A percentile compares a stretch with the other conserved stretches of the same genome.
Conservation (phyloP, 805 yeast species). For the Saccharomycopsis fibuligera region DNA sequence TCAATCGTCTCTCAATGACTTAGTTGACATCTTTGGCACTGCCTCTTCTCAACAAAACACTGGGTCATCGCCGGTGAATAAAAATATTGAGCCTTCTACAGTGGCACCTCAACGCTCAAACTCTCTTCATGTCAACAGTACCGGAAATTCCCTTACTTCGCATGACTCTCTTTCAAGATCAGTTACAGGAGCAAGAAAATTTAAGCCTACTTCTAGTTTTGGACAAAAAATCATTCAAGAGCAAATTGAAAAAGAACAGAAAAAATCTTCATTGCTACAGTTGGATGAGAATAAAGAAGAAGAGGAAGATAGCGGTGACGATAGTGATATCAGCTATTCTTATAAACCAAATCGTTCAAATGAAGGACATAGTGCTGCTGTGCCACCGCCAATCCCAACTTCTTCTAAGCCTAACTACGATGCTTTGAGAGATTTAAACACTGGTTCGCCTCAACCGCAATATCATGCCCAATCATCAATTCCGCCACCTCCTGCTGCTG, state of each 20-base stretch:
- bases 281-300: constrained; percentile 20
- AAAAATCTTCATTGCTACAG: background rate
- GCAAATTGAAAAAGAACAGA: background rate
- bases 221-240: constrained; percentile 58
- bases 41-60: too few species aligned
- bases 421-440: constrained; percentile 45
- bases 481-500: background rate
- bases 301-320: constrained; percentile 32
- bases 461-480: background rate
- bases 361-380: constrained; percentile 22
- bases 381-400: constrained; percentile 22
- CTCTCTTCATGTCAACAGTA: constrained; percentile 24
- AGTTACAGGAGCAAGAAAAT: constrained; percentile 31
- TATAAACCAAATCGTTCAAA: constrained; percentile 19
- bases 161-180: constrained; percentile 16
- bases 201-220: constrained; percentile 79
- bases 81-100: background rate
- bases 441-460: too few species aligned
- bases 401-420: constrained; percentile 38
- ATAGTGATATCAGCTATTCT: constrained; percentile 17
- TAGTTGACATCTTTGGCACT: constrained; percentile 22
- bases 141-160: constrained; percentile 11
- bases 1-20: constrained; percentile 19
- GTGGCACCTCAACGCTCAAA: constrained; percentile 25
- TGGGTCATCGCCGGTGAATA: background rate